Conservation (phyloP, 2,329 filamentous ascomycete genomes). For the Aspergillus vadensis region DNA sequence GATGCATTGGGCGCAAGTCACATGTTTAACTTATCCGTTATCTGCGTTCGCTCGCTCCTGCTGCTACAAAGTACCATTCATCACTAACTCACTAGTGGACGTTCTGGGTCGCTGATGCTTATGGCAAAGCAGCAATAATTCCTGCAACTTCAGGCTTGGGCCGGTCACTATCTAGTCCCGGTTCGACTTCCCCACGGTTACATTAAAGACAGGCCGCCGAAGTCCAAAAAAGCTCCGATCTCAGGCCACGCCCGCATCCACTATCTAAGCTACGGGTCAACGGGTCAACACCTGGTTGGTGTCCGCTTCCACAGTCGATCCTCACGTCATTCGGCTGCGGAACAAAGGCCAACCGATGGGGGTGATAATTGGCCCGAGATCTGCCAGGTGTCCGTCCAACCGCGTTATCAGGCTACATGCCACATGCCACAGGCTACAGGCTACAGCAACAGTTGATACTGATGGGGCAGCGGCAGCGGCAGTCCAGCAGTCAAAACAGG, state of each 20-base stretch:
- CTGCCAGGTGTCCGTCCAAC: background rate
- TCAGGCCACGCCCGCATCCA: background rate
- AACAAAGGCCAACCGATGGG: background rate
- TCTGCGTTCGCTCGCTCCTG: background rate
- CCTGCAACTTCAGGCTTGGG: background rate
- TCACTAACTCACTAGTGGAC: too few species aligned
- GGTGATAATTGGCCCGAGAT: background rate
- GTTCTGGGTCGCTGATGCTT: too few species aligned
- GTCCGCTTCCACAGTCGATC: constrained; percentile 9
- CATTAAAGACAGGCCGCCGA: background rate
- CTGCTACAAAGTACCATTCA: background rate
- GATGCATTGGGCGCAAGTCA: background rate
- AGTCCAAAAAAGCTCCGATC: background rate
- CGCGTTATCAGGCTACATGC: background rate
- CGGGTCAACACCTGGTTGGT: constrained; percentile 9
- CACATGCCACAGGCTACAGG: too few species aligned
- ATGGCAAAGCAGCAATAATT: too few species aligned
- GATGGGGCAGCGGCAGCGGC: background rate
- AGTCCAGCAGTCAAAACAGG: background rate
- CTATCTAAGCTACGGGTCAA: background rate
- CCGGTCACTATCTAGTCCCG: background rate
- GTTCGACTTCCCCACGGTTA: background rate
- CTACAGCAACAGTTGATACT: too few species aligned
- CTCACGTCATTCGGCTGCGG: constrained; percentile 9
- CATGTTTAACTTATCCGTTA: background rate